Evolutionary conservation across 305 asterid species (phyloP).

Genomic region (Withania somnifera): DNA sequence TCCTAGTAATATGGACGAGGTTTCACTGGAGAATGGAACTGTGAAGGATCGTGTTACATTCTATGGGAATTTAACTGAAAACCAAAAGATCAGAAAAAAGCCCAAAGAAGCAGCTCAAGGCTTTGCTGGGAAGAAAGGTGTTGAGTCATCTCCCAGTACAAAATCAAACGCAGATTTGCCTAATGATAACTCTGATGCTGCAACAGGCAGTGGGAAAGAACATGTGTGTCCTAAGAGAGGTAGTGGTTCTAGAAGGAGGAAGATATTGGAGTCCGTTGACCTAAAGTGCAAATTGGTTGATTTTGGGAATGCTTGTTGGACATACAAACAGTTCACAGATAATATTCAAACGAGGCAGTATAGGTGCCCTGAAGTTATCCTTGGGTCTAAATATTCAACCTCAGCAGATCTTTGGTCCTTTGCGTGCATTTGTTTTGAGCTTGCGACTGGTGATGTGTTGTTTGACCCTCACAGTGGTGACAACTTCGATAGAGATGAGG

Average conservation of each 20-base stretch:
- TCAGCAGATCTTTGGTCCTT: conserved; percentile 96
- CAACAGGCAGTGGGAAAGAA: conserved; percentile 23
- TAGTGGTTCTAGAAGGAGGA: conserved; percentile 46
- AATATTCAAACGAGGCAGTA: conserved; percentile 94
- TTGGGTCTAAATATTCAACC: conserved; percentile 87
- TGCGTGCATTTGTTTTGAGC: conserved; percentile 94
- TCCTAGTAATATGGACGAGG: conserved; percentile 44
- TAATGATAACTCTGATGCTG: conserved; percentile 16
- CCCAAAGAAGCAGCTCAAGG: conserved; percentile 63
- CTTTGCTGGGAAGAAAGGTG: conserved; percentile 36
- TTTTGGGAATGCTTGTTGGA: conserved; percentile 98
- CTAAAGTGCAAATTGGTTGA: conserved; percentile 85
- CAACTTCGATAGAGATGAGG: conserved; percentile 90
- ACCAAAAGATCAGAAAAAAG: conserved; percentile 66
- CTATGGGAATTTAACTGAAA: conserved; percentile 49
- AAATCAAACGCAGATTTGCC: conserved; percentile 24
- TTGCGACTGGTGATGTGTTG: conserved; percentile 87
- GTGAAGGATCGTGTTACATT: conserved; percentile 38
- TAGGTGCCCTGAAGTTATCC: conserved; percentile 86
- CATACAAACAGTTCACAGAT: conserved; percentile 75
- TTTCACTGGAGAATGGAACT: conserved; percentile 27
- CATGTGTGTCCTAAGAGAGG: conserved; percentile 51
- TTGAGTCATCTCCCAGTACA: conserved; percentile 21
- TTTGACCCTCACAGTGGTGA: conserved; percentile 91
- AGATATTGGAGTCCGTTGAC: conserved; percentile 61